Conservation (phyloP, 2,329 filamentous ascomycete genomes). For the Endocalyx cinctus region DNA sequence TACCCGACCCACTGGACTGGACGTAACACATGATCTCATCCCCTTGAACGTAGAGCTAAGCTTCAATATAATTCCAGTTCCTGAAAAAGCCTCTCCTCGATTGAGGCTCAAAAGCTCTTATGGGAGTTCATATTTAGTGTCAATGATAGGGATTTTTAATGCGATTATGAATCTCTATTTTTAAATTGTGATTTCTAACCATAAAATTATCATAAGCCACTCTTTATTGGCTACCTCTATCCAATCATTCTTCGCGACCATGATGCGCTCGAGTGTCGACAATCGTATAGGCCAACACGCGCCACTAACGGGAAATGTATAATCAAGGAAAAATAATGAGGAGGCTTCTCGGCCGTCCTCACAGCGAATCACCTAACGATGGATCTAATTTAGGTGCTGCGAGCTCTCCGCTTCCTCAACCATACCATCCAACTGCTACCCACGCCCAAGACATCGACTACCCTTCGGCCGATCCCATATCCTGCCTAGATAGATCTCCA, state of each 20-base stretch:
- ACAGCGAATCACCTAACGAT: slow-evolving; percentile 42
- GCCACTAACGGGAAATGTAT: slow-evolving; percentile 38
- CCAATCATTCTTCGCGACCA: slow-evolving; percentile 18
- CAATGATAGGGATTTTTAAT: no score
- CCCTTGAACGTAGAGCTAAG: no score
- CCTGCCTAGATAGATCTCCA: slow-evolving; percentile 54
- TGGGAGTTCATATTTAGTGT: no score
- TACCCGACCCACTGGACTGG: no score
- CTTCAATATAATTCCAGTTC: no score
- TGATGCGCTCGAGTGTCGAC: slow-evolving; percentile 17
- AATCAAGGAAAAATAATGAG: slow-evolving; percentile 55
- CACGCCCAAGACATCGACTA: slow-evolving; percentile 55
- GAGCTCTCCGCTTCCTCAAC: slow-evolving; percentile 37
- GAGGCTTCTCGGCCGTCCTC: slow-evolving; percentile 53
- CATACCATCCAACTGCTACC: slow-evolving; percentile 49
- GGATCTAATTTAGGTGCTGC: slow-evolving; percentile 41
- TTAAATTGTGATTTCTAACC: no score
- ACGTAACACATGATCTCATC: no score
- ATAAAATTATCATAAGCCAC: no score
- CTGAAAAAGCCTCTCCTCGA: no score
- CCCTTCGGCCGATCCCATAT: slow-evolving; percentile 46
- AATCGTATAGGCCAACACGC: slow-evolving; percentile 19
- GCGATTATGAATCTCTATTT: no score
- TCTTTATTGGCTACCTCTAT: no score
- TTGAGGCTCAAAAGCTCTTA: no score